phyloP scores from a whole-genome alignment of 1,284 basidiomycete genomes.

The Trichosporon sp. region DNA sequence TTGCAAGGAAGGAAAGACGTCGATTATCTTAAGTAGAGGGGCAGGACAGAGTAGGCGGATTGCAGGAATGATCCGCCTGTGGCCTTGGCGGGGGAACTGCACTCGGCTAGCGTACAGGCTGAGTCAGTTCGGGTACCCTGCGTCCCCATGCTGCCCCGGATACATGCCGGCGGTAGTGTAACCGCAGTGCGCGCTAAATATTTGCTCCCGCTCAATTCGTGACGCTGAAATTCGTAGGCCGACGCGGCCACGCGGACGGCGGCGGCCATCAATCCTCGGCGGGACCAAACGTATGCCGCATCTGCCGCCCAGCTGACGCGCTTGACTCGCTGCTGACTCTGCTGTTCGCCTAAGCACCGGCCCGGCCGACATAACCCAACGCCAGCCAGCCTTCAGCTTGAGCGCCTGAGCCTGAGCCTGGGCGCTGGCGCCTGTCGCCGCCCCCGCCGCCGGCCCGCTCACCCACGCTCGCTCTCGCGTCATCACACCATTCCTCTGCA shows the following conservation, averaged over 20 bases:
- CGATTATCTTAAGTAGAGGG: neutral
- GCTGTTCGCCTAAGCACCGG: neutral
- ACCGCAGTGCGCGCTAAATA: neutral
- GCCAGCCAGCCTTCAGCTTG: neutral
- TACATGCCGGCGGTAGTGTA: constrained; percentile 3
- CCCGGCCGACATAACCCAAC: neutral
- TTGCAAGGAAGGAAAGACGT: neutral
- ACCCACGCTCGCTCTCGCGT: neutral
- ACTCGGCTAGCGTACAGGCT: neutral
- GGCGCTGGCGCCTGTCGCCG: neutral
- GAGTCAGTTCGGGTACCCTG: neutral
- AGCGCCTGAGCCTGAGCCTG: no score
- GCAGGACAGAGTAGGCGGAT: neutral
- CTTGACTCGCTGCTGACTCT: neutral
- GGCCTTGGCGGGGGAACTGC: neutral
- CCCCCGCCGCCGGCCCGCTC: neutral
- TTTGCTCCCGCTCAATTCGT: neutral
- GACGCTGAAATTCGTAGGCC: neutral
- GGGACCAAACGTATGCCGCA: neutral
- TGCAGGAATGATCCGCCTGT: neutral
- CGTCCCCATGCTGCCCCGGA: constrained; percentile 2
- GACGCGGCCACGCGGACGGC: neutral
- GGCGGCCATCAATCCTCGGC: neutral
- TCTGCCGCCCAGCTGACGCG: neutral
- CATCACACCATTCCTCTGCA: neutral